Base-by-base conservation (phyloP, 1,139 yeast genomes). In the Candida tropicalis region DNA sequence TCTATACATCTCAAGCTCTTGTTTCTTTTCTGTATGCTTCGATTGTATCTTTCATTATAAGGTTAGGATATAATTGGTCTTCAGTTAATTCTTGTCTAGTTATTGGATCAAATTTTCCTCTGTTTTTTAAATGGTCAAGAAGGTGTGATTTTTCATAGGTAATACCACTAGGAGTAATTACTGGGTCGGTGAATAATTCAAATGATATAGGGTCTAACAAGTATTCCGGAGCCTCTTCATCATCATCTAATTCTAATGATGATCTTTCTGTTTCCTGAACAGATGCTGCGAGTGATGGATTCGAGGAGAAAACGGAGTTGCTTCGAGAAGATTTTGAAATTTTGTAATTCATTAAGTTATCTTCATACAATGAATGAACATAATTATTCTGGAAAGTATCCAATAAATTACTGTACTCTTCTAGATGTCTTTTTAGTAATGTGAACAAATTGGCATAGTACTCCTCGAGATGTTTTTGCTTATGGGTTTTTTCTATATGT, bases 131-230 rank as follows among this genome's bases (percentile, higher is more conserved):
- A 40, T 57, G 51, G 38, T 37, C 38, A 2, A 51, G 13, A 13
- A 51, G 39, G 13, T 44, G 40, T 16, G 71, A 48, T 43, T 68
- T 63, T 49, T 76, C 81, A 52, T 71, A 76, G 1, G 79, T 67
- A 27, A 70, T 73, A 2, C 81, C 81, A 18, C 76, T 67, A 10
- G 77, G 77, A 11, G 77, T 64, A n/a, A 75, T 58, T 5, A 76
- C 81, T 0, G 81, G 81, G 36, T 76, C 73, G 28, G 52, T 53
- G 52, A 75, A 74, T 29, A 75, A 47, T 38, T 68, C 67, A 54
- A 70, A 73, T 2, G 79, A 69, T 22, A 76, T 72, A 5, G 81
- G 81, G 47, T 76, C 80, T 13, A 72, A 46, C 15, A 73, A 55
- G 41, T 61, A 62, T 26, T 72, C 79, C 0, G 81, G 81, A 0